Base-by-base conservation (phyloP, 2,329 filamentous ascomycete species). In the Xylaria sp. region DNA sequence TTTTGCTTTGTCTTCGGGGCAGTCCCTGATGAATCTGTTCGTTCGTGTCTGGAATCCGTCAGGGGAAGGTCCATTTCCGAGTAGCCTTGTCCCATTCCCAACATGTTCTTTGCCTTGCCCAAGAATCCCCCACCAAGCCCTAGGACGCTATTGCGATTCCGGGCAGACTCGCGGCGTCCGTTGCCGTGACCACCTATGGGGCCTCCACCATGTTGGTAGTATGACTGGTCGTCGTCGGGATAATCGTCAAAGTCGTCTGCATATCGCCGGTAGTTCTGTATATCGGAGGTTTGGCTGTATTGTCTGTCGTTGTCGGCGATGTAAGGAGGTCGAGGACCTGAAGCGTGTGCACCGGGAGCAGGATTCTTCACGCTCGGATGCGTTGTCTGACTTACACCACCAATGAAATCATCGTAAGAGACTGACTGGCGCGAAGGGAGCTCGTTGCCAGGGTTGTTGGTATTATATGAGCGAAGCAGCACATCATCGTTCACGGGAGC, bases 31-130 rank as follows among this genome's bases (percentile, higher is more conserved):
- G 70, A 71, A 54, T 72, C 70, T 64, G 72, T 70, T 75, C 76
- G 72, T 76, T 76, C 73, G 75, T 73, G 73, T n/a, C 80, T 78
- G 0, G 89, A 80, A 74, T 98, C 92, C 4, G 94, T 98, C 76
- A 99, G 82, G 13, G 95, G 95, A 56, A 99, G 82, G 74, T 99
- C 94, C 95, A 99, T 99, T 78, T 98, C 95, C 33, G 94, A 97
- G 77, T 99, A 98, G 65, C 89, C 85, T 69, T 73, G 85, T 21
- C 87, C 90, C 88, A 97, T 93, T 54, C 95, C 94, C 63, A 99
- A 80, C 83, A 90, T 92, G 74, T 90, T 93, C 81, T 96, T 98
- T 41, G 94, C 90, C 72, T 85, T 89, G 44, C 93, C 95, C 72
- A 97, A 81, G 63, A 98, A 80, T 17, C 94, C 93, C 63, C 94